These are phyloP conservation scores for Lodderomyces parapsilosis DNA, from an alignment of 1,139 yeast species.

Conservation along the genomic window DNA sequence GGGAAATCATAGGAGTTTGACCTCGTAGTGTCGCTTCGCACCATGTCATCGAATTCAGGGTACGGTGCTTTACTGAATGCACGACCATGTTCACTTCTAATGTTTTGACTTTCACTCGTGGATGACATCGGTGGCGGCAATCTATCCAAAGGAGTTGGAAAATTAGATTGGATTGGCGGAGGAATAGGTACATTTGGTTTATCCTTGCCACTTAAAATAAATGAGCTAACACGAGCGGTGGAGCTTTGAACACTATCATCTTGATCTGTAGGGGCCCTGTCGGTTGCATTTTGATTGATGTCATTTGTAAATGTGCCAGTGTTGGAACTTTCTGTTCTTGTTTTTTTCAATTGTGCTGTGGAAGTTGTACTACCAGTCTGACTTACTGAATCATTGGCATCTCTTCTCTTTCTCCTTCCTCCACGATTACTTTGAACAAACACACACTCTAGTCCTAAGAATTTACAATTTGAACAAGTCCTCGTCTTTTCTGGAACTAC, in stretches of 20 bases:
- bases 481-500: constrained; percentile 18
- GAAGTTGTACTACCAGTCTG: neutral
- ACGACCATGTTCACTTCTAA: neutral
- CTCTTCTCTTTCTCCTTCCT: constrained; percentile 46
- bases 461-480: constrained; percentile 51
- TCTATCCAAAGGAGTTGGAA: neutral
- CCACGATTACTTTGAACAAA: constrained; percentile 62
- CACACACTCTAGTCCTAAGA: constrained; percentile 51
- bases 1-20: constrained; percentile 6
- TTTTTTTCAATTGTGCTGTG: neutral
- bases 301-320: neutral
- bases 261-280: neutral
- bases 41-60: constrained; percentile 1
- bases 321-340: neutral
- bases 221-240: constrained; percentile 11
- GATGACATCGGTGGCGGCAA: neutral
- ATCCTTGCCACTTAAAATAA: constrained; percentile 7
- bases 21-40: neutral
- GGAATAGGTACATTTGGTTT: neutral
- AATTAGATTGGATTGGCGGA: neutral
- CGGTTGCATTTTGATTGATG: neutral
- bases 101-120: neutral
- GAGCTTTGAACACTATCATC: constrained; percentile 5
- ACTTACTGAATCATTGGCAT: constrained; percentile 1
- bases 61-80: neutral